Conservation (phyloP, 1,284 basidiomycete species). For the Austropuccinia psidii region DNA sequence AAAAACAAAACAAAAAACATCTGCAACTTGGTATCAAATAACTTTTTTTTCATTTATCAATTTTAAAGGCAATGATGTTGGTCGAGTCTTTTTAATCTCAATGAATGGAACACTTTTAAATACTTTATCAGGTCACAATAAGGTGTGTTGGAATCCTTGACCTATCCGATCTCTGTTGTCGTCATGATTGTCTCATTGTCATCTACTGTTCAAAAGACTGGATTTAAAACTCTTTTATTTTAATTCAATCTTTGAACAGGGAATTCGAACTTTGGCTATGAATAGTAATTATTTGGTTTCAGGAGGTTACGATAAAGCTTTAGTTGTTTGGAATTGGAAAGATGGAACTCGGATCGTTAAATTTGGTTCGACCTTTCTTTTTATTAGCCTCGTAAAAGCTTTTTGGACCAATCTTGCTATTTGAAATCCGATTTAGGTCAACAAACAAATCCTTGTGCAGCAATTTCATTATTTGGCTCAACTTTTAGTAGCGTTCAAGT, state of each 20-base stretch:
- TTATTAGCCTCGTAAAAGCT: neutral
- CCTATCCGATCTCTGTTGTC: neutral
- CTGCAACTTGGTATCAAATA: neutral
- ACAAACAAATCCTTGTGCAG: constrained; percentile 35
- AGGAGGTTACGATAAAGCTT: constrained; percentile 30
- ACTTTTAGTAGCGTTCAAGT: constrained; percentile 31
- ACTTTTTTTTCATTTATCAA: too few species aligned
- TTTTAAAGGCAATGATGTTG: constrained; percentile 33
- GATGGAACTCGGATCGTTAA: constrained; percentile 35
- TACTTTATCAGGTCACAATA: constrained; percentile 33
- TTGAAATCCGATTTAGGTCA: neutral
- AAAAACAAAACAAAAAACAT: neutral
- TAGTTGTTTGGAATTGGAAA: constrained; percentile 36
- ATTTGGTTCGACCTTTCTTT: constrained; percentile 9
- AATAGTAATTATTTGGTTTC: constrained; percentile 31
- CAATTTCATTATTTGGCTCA: constrained; percentile 33
- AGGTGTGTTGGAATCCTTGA: neutral
- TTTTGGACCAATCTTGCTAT: neutral
- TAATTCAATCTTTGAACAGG: neutral
- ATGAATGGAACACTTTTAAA: constrained; percentile 27
- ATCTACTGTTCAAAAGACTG: too few species aligned
- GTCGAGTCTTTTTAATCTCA: constrained; percentile 33
- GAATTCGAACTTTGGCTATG: constrained; percentile 35
- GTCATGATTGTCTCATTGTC: too few species aligned
- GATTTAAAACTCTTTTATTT: neutral